These are phyloP conservation scores for Talaromyces amestolkiae DNA, from an alignment of 2,329 filamentous ascomycete genomes.

Conservation along the genomic window DNA sequence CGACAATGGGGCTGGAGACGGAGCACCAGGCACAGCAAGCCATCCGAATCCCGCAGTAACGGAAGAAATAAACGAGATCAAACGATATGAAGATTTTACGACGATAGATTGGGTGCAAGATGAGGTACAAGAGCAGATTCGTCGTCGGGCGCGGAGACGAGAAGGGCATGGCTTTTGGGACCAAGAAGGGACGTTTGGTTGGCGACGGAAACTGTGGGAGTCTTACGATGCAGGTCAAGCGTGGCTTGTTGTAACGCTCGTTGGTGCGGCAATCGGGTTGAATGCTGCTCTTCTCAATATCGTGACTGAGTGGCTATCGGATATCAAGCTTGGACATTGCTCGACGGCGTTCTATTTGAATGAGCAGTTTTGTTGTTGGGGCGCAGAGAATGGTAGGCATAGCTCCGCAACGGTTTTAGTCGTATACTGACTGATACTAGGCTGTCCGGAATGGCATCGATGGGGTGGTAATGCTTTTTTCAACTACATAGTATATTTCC, in stretches of 20 bases:
- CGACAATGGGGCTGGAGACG: constrained; percentile 49
- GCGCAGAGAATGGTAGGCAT: constrained; percentile 71
- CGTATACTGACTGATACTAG: constrained; percentile 39
- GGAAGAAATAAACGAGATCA: constrained; percentile 96
- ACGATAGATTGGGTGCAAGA: constrained; percentile 98
- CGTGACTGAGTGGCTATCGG: constrained; percentile 91
- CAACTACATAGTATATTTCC: constrained; percentile 85
- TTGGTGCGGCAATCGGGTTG: constrained; percentile 84
- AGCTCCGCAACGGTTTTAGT: neutral
- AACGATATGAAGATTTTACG: constrained; percentile 97
- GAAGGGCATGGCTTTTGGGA: constrained; percentile 71
- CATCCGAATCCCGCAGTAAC: constrained; percentile 67
- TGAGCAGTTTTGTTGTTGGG: constrained; percentile 97
- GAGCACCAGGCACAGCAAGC: constrained; percentile 55
- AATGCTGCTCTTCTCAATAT: constrained; percentile 95
- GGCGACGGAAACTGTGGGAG: constrained; percentile 77
- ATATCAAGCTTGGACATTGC: constrained; percentile 95
- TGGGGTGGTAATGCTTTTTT: constrained; percentile 77
- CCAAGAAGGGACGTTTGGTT: constrained; percentile 65
- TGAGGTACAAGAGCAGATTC: constrained; percentile 82
- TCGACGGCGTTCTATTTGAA: constrained; percentile 95
- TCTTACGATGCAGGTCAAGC: constrained; percentile 95
- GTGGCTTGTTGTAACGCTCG: constrained; percentile 95
- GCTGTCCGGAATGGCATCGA: constrained; percentile 81
- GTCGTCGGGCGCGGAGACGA: constrained; percentile 72